Base-by-base conservation (phyloP, 2,329 filamentous ascomycete species). In the Neurospora crassa region DNA sequence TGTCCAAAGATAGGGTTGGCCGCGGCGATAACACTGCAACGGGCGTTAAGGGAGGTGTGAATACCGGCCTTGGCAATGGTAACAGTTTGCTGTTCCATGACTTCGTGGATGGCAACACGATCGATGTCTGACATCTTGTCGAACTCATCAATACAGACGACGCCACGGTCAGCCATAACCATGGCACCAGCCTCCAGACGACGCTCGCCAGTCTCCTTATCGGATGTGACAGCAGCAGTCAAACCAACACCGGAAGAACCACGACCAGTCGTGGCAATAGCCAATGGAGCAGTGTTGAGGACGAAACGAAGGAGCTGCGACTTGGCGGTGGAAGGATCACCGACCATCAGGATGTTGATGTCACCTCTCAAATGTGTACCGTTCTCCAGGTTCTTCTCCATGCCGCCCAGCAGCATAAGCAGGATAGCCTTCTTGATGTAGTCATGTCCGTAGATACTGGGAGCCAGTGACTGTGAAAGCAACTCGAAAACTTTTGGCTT, bases 91-190 rank as follows among this genome's bases (percentile, higher is more conserved):
- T 99, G 96, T 83, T 99, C 96, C 96, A 99, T 99, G 75, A 99
- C 96, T 92, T 99, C 96, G 88, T 99, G 96, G 76, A 99, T 99
- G 67, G 96, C 96, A 4, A 99, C 96, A 79, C 96, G 90, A 81
- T 99, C 96, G 71, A 98, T 91, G 79, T 99, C 96, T 71, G 94
- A 97, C 96, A 99, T 99, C 82, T 99, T 99, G 84, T 99, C 96
- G 76, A 99, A 99, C 79, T 99, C 96, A 79, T 99, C 96, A 75
- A 99, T 99, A 84, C 96, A 99, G 42, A 99, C 96, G 12, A 99
- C 95, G 76, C 96, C 96, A 74, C 96, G 91, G 80, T 99, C 96
- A 74, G 90, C 96, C 78, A 99, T 92, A 73, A 99, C 96, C 96
- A 99, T 99, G 74, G 96, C 96, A 87, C 96, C 96, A 18, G 96